A percentile compares a stretch with the other conserved stretches of the same genome.
Evolutionary conservation across 2,329 filamentous ascomycete species (phyloP).

Genomic region (Trichoderma guizhouense): DNA sequence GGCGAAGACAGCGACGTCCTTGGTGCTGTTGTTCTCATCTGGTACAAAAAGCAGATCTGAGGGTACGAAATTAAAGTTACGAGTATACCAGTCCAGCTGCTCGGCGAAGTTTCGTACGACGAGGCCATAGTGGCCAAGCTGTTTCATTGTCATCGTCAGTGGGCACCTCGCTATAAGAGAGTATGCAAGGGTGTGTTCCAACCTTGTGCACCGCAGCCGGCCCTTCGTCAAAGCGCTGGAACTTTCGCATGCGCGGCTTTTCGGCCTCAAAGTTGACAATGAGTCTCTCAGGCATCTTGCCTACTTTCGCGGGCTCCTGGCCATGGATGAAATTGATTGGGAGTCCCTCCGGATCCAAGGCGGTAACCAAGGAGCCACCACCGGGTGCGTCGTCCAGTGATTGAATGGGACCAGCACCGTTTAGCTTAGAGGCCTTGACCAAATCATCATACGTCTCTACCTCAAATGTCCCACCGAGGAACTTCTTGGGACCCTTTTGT

Average conservation of each 20-base stretch:
- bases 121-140: background rate
- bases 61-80: conserved; percentile 41
- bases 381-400: conserved; percentile 18
- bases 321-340: conserved; percentile 6
- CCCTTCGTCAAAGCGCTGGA: background rate
- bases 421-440: conserved; percentile 8
- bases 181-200: background rate
- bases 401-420: conserved; percentile 2
- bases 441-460: conserved; percentile 17
- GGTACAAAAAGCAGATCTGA: conserved; percentile 29
- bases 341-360: conserved; percentile 15
- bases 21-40: conserved; percentile 1
- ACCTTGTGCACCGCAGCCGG: background rate
- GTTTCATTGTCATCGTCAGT: background rate
- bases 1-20: conserved; percentile 41
- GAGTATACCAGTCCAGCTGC: conserved; percentile 36
- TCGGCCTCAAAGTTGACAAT: background rate
- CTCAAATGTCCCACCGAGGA: conserved; percentile 18
- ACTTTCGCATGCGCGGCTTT: background rate
- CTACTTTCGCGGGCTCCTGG: background rate
- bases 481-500: conserved; percentile 6
- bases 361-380: conserved; percentile 17
- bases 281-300: background rate
- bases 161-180: background rate
- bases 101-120: background rate